Evolutionary conservation across 306 rosid species (phyloP).

Genomic region (Pterocarpus santalinus): DNA sequence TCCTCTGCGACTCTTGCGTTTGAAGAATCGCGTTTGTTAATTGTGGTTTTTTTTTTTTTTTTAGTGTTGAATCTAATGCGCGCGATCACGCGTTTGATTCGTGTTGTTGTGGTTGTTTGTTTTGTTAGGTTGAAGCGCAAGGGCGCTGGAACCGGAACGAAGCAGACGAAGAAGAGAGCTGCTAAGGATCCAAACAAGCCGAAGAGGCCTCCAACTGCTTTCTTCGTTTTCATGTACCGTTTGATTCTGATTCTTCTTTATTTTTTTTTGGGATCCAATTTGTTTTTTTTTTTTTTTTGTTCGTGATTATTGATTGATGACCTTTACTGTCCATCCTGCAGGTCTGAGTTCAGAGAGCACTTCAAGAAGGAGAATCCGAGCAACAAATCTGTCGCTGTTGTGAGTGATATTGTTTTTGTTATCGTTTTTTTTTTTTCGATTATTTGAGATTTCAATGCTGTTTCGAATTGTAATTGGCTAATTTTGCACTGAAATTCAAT

Average conservation of each 20-base stretch:
- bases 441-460: background rate
- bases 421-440: slow-evolving; percentile 3
- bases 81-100: background rate
- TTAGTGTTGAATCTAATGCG: slow-evolving; percentile 14
- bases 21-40: background rate
- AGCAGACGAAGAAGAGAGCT: slow-evolving; percentile 65
- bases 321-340: slow-evolving; percentile 16
- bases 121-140: slow-evolving; percentile 71
- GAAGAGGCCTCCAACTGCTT: slow-evolving; percentile 91
- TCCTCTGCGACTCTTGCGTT: background rate
- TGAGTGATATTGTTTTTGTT: slow-evolving; percentile 42
- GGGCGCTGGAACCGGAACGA: slow-evolving; percentile 65
- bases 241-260: background rate
- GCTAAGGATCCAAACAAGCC: slow-evolving; percentile 95
- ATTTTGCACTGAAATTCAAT: background rate
- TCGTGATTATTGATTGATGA: background rate
- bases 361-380: slow-evolving; percentile 79
- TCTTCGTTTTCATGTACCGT: slow-evolving; percentile 86
- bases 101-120: background rate
- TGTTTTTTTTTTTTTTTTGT: background rate
- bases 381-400: slow-evolving; percentile 78
- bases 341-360: slow-evolving; percentile 80
- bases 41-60: background rate
- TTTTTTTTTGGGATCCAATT: background rate
- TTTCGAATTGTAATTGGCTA: background rate